Evolutionary conservation across 2,329 filamentous ascomycete species (phyloP).

Genomic region (Cordyceps cicadae): DNA sequence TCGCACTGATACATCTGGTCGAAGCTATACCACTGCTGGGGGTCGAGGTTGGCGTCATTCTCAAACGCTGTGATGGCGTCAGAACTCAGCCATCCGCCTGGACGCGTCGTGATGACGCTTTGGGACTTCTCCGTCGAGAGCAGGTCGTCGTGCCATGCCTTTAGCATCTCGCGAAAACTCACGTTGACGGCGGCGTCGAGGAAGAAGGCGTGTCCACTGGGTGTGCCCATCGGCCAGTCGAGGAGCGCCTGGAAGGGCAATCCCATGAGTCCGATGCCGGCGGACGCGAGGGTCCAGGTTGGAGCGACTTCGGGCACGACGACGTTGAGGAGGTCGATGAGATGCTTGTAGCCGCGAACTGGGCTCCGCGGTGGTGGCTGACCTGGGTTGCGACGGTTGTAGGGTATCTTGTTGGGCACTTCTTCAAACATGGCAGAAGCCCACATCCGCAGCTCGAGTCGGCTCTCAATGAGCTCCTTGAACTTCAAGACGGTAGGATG

Average conservation of each 20-base stretch:
- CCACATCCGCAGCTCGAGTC: slow-evolving; percentile 17
- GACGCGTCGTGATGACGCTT: slow-evolving; percentile 10
- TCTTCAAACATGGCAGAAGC: slow-evolving; percentile 18
- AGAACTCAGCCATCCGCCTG: slow-evolving; percentile 16
- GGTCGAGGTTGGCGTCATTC: slow-evolving; percentile 14
- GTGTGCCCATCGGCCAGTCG: slow-evolving; percentile 52
- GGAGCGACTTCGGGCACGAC: slow-evolving; percentile 16
- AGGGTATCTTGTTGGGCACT: slow-evolving; percentile 17
- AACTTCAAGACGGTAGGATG: background rate
- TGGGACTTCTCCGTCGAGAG: slow-evolving; percentile 20
- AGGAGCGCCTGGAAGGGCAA: slow-evolving; percentile 49
- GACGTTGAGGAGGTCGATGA: slow-evolving; percentile 16
- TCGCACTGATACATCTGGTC: slow-evolving; percentile 17
- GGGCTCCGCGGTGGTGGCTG: slow-evolving; percentile 10
- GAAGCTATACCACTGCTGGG: slow-evolving; percentile 11
- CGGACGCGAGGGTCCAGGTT: slow-evolving; percentile 13
- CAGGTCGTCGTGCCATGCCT: slow-evolving; percentile 29
- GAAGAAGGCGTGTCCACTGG: slow-evolving; percentile 45
- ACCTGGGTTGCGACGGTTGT: slow-evolving; percentile 12
- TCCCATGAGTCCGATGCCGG: slow-evolving; percentile 36
- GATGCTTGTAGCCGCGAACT: slow-evolving; percentile 15
- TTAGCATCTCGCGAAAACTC: slow-evolving; percentile 42
- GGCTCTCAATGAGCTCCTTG: slow-evolving; percentile 14
- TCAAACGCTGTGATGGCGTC: slow-evolving; percentile 15
- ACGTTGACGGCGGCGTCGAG: slow-evolving; percentile 43